Evolutionary conservation across 1,284 basidiomycete genomes (phyloP).

Genomic region (Earliella scabrosa): DNA sequence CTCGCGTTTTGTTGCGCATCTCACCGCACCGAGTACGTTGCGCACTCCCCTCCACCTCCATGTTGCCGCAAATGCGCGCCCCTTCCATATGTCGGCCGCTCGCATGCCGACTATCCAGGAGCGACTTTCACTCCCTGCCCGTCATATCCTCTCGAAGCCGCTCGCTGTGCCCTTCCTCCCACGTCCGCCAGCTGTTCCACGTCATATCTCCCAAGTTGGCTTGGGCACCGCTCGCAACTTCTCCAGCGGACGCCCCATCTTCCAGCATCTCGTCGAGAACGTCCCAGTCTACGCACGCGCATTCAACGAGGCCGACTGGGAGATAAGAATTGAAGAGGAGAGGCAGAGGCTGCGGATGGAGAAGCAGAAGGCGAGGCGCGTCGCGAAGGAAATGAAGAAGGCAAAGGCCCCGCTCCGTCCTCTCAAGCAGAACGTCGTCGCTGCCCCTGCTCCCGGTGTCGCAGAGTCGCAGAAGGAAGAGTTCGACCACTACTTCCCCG

Average conservation of each 20-base stretch:
- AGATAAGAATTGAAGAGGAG: slow-evolving; percentile 54
- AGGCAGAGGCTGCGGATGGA: slow-evolving; percentile 39
- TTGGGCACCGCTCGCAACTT: slow-evolving; percentile 76
- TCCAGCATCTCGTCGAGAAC: slow-evolving; percentile 77
- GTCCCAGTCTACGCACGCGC: slow-evolving; percentile 72
- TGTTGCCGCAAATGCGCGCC: slow-evolving; percentile 27
- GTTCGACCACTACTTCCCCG: slow-evolving; percentile 65
- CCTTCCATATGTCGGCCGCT: slow-evolving; percentile 40
- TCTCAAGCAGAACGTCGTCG: slow-evolving; percentile 3
- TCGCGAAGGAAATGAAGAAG: slow-evolving; percentile 33
- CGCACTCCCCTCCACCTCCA: slow-evolving; percentile 35
- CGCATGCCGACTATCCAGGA: slow-evolving; percentile 39
- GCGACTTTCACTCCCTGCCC: slow-evolving; percentile 49
- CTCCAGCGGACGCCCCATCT: slow-evolving; percentile 69
- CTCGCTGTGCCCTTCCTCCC: slow-evolving; percentile 55
- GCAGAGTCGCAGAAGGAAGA: slow-evolving; percentile 42
- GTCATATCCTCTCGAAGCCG: slow-evolving; percentile 48
- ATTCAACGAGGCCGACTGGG: slow-evolving; percentile 72
- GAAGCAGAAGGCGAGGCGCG: slow-evolving; percentile 30
- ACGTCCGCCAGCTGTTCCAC: slow-evolving; percentile 51
- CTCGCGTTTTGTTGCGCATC: slow-evolving; percentile 56
- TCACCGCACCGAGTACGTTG: slow-evolving; percentile 59
- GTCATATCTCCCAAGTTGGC: slow-evolving; percentile 65
- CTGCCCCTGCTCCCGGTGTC: slow-evolving; percentile 15
- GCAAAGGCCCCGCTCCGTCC: slow-evolving; percentile 15